Conservation (phyloP, 1,139 yeast genomes). For the Magnusiomyces suaveolens region DNA sequence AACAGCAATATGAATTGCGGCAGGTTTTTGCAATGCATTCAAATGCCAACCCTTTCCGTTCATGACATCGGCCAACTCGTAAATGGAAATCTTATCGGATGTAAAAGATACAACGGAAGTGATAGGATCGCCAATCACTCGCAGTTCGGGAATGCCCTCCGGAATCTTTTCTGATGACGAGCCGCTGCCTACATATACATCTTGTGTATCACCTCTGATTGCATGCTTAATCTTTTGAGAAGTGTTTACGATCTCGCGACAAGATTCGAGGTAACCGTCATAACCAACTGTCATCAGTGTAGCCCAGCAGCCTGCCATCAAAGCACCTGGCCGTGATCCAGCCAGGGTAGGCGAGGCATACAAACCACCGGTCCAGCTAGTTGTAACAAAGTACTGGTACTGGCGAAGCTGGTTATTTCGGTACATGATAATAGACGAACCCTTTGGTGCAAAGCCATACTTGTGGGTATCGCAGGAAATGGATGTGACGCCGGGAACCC, state of each 20-base stretch:
- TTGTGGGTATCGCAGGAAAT: constrained; percentile 96
- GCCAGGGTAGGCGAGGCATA: constrained; percentile 96
- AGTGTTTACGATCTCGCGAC: constrained; percentile 57
- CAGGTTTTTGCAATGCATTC: constrained; percentile 74
- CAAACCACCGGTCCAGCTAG: constrained; percentile 91
- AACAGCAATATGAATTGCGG: constrained; percentile 84
- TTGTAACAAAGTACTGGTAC: constrained; percentile 72
- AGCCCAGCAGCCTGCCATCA: constrained; percentile 97
- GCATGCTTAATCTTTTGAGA: constrained; percentile 49
- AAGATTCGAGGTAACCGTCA: constrained; percentile 61
- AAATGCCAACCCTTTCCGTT: constrained; percentile 79
- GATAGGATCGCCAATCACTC: constrained; percentile 75
- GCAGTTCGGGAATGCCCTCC: constrained; percentile 46
- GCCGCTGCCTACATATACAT: constrained; percentile 62
- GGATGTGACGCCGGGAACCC: constrained; percentile 90
- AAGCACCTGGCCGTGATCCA: constrained; percentile 94
- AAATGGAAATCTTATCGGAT: constrained; percentile 51
- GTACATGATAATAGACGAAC: constrained; percentile 88
- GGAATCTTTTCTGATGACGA: too few relatives aligned
- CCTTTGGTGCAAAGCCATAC: constrained; percentile 97
- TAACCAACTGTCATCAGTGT: constrained; percentile 73
- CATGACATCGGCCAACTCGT: constrained; percentile 64
- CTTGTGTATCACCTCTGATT: constrained; percentile 39
- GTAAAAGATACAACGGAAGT: constrained; percentile 74
- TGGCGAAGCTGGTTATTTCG: constrained; percentile 55